Base-by-base conservation (phyloP, 2,329 filamentous ascomycete species). In the Biscogniauxia marginata region DNA sequence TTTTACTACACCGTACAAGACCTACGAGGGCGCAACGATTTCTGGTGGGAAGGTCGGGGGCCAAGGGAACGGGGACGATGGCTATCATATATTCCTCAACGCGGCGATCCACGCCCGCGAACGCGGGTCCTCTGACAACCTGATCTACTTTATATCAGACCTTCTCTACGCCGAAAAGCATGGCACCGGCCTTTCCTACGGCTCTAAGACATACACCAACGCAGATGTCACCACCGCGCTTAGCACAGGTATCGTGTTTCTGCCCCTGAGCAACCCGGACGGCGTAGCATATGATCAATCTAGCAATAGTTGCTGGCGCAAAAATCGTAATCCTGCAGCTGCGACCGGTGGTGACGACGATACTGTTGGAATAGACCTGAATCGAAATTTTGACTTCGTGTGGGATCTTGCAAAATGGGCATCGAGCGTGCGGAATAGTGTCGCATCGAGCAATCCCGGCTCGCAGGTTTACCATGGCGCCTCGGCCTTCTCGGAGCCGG, bases 131-230 rank as follows among this genome's bases (percentile, higher is more conserved):
- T 76, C 82, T 0, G 83, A 86, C 64, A 75, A 80, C 56, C 71
- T 85, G 13, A 68, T 85, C 46, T 84, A 84, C 73, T 84, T 83
- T 70, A 73, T 84, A 24, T 72, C 80, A 0, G 83, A 86, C 64
- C 73, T 86, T 3, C 74, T 86, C 3, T 75, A 77, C 48, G 83
- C 83, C 18, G 74, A 79, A 60, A 75, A 78, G 63, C 70, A 75
- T 30, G 74, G 75, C 20, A 74, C 71, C 3, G 82, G 82, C 6
- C 65, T 86, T 8, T 74, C 69, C 2, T 86, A 83, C 61, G 83
- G 81, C 47, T 72, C 70, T 53, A 77, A 79, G 60, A 73, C 71
- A 0, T 86, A 83, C 69, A 79, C 79, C 44, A 74, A 77, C 52
- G 74, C 73, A 3, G 74, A 86, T 48, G 82, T 86, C 50, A 73